phyloP scores from a whole-genome alignment of 768 basidiomycete species.

The Leucocoprinus leucothites region DNA sequence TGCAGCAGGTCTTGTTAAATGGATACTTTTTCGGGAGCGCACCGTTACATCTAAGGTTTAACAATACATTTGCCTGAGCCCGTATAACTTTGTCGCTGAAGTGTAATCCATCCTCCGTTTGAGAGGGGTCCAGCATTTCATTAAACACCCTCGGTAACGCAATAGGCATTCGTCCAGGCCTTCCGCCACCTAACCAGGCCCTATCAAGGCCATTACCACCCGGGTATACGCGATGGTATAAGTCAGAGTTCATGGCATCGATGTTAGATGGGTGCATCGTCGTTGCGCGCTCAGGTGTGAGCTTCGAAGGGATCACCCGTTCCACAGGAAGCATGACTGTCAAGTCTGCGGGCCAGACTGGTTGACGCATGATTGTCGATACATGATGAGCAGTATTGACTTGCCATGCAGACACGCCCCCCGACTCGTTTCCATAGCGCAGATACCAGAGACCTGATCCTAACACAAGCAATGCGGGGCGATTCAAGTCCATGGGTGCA shows the following conservation, averaged over 20 bases:
- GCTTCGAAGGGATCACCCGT: slow-evolving; percentile 60
- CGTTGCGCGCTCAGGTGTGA: slow-evolving; percentile 58
- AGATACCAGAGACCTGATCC: slow-evolving; percentile 92
- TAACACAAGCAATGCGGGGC: slow-evolving; percentile 68
- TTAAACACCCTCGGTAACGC: slow-evolving; percentile 81
- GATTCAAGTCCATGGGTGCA: background rate
- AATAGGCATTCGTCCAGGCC: slow-evolving; percentile 28
- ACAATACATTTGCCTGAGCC: slow-evolving; percentile 72
- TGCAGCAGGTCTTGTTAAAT: slow-evolving; percentile 78
- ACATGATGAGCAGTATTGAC: slow-evolving; percentile 68
- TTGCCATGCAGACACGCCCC: slow-evolving; percentile 79
- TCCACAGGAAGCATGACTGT: slow-evolving; percentile 80
- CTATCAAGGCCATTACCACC: slow-evolving; percentile 5
- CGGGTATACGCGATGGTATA: slow-evolving; percentile 62
- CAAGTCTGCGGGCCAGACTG: slow-evolving; percentile 55
- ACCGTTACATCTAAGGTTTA: slow-evolving; percentile 83
- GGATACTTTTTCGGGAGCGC: slow-evolving; percentile 58
- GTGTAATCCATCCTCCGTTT: slow-evolving; percentile 86
- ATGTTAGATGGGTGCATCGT: slow-evolving; percentile 79
- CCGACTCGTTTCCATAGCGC: slow-evolving; percentile 65
- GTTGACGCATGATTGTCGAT: slow-evolving; percentile 34
- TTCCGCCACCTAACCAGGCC: background rate
- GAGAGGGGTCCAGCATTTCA: slow-evolving; percentile 63
- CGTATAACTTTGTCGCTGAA: slow-evolving; percentile 61
- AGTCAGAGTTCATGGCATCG: slow-evolving; percentile 88